Conservation (phyloP, 306 rosid genomes). For the Urtica urens region DNA sequence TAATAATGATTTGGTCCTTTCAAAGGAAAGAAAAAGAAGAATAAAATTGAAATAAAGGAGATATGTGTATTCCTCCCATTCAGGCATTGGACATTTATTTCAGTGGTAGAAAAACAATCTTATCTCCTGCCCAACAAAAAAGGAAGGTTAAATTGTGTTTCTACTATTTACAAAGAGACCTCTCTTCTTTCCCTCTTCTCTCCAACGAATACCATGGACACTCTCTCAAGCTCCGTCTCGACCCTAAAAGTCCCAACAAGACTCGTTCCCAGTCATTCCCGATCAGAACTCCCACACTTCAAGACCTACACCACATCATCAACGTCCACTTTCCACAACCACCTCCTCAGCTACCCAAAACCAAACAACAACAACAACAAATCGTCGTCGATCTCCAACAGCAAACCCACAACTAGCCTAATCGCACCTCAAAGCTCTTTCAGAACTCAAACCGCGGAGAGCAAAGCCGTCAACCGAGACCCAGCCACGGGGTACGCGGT, state of each 20-base stretch:
- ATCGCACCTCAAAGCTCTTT: conserved; percentile 23
- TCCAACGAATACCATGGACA: conserved; percentile 43
- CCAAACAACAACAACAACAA: no score
- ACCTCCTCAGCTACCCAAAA: conserved; percentile 25
- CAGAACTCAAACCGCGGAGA: conserved; percentile 20
- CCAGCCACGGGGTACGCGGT: conserved; percentile 74
- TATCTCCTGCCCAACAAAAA: neutral
- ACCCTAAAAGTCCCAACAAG: conserved; percentile 35
- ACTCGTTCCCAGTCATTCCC: conserved; percentile 25
- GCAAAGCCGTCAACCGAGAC: conserved; percentile 23
- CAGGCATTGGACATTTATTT: neutral
- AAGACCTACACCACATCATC: conserved; percentile 21
- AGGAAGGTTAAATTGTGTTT: neutral
- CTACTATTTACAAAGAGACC: neutral
- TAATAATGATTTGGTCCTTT: no score
- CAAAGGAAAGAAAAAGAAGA: no score
- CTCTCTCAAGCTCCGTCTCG: conserved; percentile 55
- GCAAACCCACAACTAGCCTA: conserved; percentile 7
- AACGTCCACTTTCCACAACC: conserved; percentile 16
- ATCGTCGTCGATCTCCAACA: conserved; percentile 16
- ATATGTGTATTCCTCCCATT: no score
- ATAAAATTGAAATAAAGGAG: no score
- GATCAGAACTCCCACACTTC: conserved; percentile 33
- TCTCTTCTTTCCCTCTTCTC: neutral
- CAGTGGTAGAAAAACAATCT: conserved; percentile 6